phyloP scores from a whole-genome alignment of 2,329 filamentous ascomycete species.

The Ambrosiella beaveri region DNA sequence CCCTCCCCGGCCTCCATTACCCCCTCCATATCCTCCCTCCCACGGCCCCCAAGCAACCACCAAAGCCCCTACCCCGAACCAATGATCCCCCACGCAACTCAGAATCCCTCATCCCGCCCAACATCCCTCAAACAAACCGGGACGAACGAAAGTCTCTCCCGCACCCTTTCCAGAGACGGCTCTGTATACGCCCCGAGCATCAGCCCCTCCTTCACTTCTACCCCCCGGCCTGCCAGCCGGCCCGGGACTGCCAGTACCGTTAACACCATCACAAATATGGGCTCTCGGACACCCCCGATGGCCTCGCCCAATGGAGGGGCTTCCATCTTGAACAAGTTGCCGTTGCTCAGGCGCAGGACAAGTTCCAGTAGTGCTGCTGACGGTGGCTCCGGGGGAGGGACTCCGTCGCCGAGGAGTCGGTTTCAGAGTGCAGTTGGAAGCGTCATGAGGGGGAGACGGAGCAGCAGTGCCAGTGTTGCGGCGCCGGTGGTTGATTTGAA shows the following conservation, averaged over 20 bases:
- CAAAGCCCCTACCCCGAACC: background rate
- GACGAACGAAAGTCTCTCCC: background rate
- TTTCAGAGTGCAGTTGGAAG: background rate
- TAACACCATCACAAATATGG: background rate
- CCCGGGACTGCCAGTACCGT: background rate
- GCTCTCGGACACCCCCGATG: background rate
- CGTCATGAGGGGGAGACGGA: background rate
- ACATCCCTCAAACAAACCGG: background rate
- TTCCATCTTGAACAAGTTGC: constrained; percentile 4
- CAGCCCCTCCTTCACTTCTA: background rate
- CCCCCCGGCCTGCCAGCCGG: background rate
- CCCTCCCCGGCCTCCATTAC: background rate
- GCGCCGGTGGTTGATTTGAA: background rate
- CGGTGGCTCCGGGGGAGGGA: background rate
- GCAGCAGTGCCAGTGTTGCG: background rate
- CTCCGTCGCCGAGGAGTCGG: background rate
- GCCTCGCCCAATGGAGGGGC: background rate
- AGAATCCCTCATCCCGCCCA: background rate
- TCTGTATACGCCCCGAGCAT: background rate
- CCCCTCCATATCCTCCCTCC: background rate
- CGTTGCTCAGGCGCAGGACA: background rate
- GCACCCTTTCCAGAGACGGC: background rate
- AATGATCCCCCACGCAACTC: background rate
- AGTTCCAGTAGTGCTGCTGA: constrained; percentile 1
- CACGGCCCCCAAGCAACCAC: background rate